Percentiles rank a stretch among this genome's conserved stretches.
phyloP scores from a whole-genome alignment of 169 alveolate genomes.

The Cryptosporidium xiaoi region DNA sequence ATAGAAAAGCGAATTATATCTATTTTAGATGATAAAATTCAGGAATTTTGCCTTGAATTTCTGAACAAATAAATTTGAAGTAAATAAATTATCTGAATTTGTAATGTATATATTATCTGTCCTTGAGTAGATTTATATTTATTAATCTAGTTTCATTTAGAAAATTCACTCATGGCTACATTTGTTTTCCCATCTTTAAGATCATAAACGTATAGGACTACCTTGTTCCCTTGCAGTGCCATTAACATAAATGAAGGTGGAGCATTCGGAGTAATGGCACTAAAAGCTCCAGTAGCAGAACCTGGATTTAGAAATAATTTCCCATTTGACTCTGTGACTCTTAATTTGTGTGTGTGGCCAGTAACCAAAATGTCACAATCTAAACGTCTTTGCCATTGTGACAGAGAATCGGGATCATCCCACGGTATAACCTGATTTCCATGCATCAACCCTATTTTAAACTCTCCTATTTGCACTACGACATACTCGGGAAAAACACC shows the following conservation, averaged over 20 bases:
- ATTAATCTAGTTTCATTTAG: slow-evolving; percentile 43
- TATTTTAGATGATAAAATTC: slow-evolving; percentile 19
- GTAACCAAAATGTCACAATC: slow-evolving; percentile 91
- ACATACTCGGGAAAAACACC: slow-evolving; percentile 87
- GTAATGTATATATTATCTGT: not conserved
- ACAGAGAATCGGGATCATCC: slow-evolving; percentile 92
- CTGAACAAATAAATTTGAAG: slow-evolving; percentile 11
- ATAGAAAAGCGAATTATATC: slow-evolving; percentile 21
- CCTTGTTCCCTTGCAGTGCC: slow-evolving; percentile 84
- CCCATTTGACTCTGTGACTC: slow-evolving; percentile 85
- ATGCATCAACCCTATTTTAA: slow-evolving; percentile 92
- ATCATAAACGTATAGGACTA: slow-evolving; percentile 82
- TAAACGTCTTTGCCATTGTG: slow-evolving; percentile 86
- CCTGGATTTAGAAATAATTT: slow-evolving; percentile 94
- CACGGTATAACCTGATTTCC: slow-evolving; percentile 95
- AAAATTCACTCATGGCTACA: slow-evolving; percentile 83
- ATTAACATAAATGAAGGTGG: slow-evolving; percentile 83
- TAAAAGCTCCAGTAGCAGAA: slow-evolving; percentile 91
- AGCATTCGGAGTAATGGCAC: slow-evolving; percentile 77
- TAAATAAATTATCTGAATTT: not conserved
- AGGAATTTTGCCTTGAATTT: slow-evolving; percentile 38
- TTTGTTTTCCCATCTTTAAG: slow-evolving; percentile 82
- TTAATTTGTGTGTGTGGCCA: slow-evolving; percentile 91
- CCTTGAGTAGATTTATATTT: not conserved
- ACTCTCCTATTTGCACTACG: slow-evolving; percentile 90